Conservation (phyloP, 306 rosid species). For the Hylodesmum podocarpum region DNA sequence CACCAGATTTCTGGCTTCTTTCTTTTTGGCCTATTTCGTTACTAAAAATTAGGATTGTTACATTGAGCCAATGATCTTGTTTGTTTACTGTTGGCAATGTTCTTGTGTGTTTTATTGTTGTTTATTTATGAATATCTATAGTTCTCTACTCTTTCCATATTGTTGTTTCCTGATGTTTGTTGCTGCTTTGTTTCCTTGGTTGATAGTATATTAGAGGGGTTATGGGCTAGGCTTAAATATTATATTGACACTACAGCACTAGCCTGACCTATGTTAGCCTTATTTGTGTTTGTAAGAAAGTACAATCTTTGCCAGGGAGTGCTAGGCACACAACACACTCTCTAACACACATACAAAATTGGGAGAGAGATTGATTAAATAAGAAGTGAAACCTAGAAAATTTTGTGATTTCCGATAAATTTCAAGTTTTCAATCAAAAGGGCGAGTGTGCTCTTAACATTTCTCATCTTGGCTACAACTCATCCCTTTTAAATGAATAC, state of each 20-base stretch:
- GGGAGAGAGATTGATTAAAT: too few relatives aligned
- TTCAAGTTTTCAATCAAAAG: too few relatives aligned
- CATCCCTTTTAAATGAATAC: background rate
- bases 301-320: background rate
- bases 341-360: too few relatives aligned
- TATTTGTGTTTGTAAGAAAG: background rate
- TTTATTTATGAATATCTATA: background rate
- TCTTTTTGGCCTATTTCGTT: background rate
- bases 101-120: background rate
- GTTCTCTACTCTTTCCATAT: background rate
- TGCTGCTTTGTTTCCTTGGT: background rate
- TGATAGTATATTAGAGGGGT: background rate
- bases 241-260: background rate
- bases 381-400: too few relatives aligned
- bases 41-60: background rate
- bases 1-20: background rate
- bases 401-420: too few relatives aligned
- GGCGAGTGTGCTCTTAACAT: too few relatives aligned
- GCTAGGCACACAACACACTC: too few relatives aligned
- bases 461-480: background rate
- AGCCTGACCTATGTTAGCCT: background rate
- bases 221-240: constrained; percentile 5
- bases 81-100: background rate
- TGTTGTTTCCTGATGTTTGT: background rate
- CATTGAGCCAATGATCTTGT: background rate